A percentile compares a stretch with the other conserved stretches of the same genome.
phyloP scores from a whole-genome alignment of 1,284 basidiomycete species.

The Cutaneotrichosporon sp. region DNA sequence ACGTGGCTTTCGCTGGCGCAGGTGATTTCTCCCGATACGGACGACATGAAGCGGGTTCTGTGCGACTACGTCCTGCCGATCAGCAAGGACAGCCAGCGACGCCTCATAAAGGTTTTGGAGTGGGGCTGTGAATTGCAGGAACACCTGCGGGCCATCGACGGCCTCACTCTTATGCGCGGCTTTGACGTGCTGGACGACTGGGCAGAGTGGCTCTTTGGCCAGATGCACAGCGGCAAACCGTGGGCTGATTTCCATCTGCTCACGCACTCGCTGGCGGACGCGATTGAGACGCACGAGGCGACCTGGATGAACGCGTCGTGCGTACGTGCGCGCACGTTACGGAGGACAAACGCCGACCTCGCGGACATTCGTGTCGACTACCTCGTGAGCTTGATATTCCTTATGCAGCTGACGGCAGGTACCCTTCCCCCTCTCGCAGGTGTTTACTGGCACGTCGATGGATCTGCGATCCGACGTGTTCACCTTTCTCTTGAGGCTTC shows the following conservation, averaged over 20 bases:
- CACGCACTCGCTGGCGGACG: slow-evolving; percentile 67
- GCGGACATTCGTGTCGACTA: slow-evolving; percentile 67
- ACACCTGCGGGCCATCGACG: slow-evolving; percentile 68
- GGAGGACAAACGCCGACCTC: slow-evolving; percentile 50
- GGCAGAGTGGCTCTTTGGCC: slow-evolving; percentile 62
- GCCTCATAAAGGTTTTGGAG: slow-evolving; percentile 58
- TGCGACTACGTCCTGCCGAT: slow-evolving; percentile 54
- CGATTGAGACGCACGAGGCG: slow-evolving; percentile 53
- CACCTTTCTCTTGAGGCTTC: slow-evolving; percentile 68
- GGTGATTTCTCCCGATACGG: neutral
- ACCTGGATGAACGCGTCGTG: slow-evolving; percentile 65
- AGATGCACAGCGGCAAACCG: slow-evolving; percentile 56
- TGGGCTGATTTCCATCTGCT: slow-evolving; percentile 82
- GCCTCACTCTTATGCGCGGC: slow-evolving; percentile 67
- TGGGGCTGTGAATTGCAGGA: slow-evolving; percentile 65
- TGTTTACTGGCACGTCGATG: slow-evolving; percentile 61
- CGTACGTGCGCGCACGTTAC: slow-evolving; percentile 62
- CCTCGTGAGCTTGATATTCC: slow-evolving; percentile 47
- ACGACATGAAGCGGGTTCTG: slow-evolving; percentile 53
- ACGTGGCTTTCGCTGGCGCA: slow-evolving; percentile 30
- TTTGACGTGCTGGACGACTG: slow-evolving; percentile 62
- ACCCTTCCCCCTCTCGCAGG: slow-evolving; percentile 73
- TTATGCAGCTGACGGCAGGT: slow-evolving; percentile 24
- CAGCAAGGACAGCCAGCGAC: slow-evolving; percentile 56
- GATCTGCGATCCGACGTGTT: slow-evolving; percentile 66